A percentile compares a stretch with the other conserved stretches of the same genome.
Conservation (phyloP, 192 early-diverging fungal species). For the Coemansia sp. region DNA sequence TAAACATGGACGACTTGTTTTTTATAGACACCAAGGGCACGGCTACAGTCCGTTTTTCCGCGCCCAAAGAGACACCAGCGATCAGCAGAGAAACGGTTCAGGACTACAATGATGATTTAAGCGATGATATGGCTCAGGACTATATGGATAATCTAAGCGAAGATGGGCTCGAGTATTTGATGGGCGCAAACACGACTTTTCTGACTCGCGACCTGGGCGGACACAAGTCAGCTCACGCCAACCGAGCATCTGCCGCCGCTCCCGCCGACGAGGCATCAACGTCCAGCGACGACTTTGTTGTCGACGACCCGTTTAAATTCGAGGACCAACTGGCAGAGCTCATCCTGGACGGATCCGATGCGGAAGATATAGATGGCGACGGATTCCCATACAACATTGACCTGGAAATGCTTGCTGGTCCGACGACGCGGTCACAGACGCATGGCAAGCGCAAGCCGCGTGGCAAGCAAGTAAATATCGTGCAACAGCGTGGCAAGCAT, state of each 20-base stretch:
- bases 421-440: not conserved
- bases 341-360: slow-evolving; percentile 13
- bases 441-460: not conserved
- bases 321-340: slow-evolving; percentile 18
- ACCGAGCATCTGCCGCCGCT: not conserved
- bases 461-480: not conserved
- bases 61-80: slow-evolving; percentile 24
- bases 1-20: slow-evolving; percentile 49
- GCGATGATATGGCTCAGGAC: slow-evolving; percentile 22
- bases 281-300: slow-evolving; percentile 11
- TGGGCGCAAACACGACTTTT: slow-evolving; percentile 6
- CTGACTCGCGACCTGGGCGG: slow-evolving; percentile 31
- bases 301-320: slow-evolving; percentile 30
- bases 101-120: slow-evolving; percentile 38
- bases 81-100: slow-evolving; percentile 12
- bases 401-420: slow-evolving; percentile 11
- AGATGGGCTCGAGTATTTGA: slow-evolving; percentile 15
- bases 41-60: not conserved
- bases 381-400: slow-evolving; percentile 36
- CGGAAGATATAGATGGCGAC: slow-evolving; percentile 31
- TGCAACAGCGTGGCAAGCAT: not conserved
- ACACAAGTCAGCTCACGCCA: slow-evolving; percentile 6
- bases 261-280: slow-evolving; percentile 4
- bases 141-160: slow-evolving; percentile 39
- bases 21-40: slow-evolving; percentile 41